Evolutionary conservation across 2,329 filamentous ascomycete species (phyloP), one percentile per base, ranked within the genome.

Genomic region (Onygenales sp.): DNA sequence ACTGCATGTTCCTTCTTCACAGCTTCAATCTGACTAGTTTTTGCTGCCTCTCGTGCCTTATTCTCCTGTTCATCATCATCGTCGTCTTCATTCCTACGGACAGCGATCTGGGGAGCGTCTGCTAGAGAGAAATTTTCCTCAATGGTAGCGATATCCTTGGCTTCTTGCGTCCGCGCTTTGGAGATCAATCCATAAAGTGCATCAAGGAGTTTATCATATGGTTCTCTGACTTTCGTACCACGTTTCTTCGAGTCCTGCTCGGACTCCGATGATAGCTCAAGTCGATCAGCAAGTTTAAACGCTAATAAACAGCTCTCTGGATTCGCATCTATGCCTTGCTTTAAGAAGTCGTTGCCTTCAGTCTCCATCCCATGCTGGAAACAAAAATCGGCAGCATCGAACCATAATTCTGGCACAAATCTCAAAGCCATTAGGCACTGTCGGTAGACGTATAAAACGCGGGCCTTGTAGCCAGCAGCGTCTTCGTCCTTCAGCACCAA

Each of bases 351-450:
- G 27, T 86, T 82, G 9, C 89, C 90, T 55, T 89, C 85, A 44
- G 82, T 72, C 39, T 81, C 78, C 60, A 91, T 73, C 44, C 81
- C 81, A 61, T 93, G 90, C 52, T 86, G 80, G 63, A 90, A 90
- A 69, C 89, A 95, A 82, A 92, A 97, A 59, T 95, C 87, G 0
- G 91, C 88, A 8, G 90, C 92, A 56, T 96, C 90, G 49, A 90
- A 91, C 93, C 93, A 98, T 61, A 96, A 84, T 66, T 95, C 88
- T 3, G 93, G 91, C 82, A 92, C 93, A 71, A 97, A 98, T 50
- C 91, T 84, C 53, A 98, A 75, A 3, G 90, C 86, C 87, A 96
- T 95, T 46, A 95, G 74, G 4, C 92, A 89, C 68, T 96, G 92
- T 68, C 90, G 93, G 76, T 95, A 97, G 58, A 89, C 86, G 68